Evolutionary conservation across 2,329 filamentous ascomycete genomes (phyloP).

Genomic region (Ophiostoma montium): DNA sequence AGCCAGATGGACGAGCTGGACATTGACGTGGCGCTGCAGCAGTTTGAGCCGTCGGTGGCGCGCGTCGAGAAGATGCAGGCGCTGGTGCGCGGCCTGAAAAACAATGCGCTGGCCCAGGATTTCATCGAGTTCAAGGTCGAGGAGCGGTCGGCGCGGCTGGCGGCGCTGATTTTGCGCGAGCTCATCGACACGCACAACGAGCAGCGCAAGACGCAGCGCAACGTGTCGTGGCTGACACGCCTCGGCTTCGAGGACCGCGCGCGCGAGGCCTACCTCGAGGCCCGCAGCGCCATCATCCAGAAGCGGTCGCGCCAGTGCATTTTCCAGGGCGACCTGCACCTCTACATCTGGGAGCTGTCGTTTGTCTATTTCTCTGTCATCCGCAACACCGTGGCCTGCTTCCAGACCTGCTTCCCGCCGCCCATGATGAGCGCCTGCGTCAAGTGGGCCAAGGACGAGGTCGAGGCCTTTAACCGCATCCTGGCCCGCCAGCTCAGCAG

Average conservation of each 20-base stretch:
- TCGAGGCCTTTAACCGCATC: constrained; percentile 79
- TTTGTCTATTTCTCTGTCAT: constrained; percentile 94
- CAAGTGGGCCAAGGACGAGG: constrained; percentile 93
- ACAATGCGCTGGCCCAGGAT: constrained; percentile 76
- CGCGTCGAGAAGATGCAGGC: constrained; percentile 74
- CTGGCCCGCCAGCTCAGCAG: constrained; percentile 76
- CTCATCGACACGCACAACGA: constrained; percentile 67
- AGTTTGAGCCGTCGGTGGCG: constrained; percentile 70
- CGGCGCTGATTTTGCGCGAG: constrained; percentile 60
- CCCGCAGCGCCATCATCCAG: constrained; percentile 63
- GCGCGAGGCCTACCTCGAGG: constrained; percentile 70
- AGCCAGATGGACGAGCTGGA: constrained; percentile 90
- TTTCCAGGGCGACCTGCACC: constrained; percentile 83
- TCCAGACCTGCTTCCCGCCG: constrained; percentile 73
- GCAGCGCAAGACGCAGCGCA: constrained; percentile 60
- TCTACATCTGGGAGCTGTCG: constrained; percentile 90
- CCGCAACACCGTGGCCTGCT: constrained; percentile 81
- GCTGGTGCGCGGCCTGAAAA: constrained; percentile 66
- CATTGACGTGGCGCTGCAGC: constrained; percentile 85
- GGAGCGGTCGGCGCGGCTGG: constrained; percentile 66
- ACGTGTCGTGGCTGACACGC: constrained; percentile 71
- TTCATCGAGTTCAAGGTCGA: constrained; percentile 87
- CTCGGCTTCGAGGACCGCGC: constrained; percentile 86
- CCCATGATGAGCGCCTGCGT: constrained; percentile 88
- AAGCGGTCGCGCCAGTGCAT: constrained; percentile 80